These are phyloP conservation scores for Ceratobasidium sp. DNA, from an alignment of 1,284 basidiomycete species.

Conservation along the genomic window DNA sequence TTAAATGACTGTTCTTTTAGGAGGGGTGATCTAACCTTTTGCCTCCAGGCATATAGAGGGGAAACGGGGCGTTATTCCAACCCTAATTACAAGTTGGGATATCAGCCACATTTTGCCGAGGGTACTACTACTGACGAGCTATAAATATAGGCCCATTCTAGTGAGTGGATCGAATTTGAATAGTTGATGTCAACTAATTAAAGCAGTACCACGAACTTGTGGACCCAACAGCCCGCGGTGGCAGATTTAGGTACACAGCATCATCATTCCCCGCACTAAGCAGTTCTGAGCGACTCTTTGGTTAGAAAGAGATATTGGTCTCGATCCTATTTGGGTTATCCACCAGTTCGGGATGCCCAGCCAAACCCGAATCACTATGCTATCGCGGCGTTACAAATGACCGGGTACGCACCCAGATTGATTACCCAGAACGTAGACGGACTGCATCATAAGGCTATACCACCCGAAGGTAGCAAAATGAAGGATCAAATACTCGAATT, in stretches of 20 bases:
- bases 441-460: conserved; percentile 83
- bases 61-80: conserved; percentile 88
- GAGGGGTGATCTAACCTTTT: neutral
- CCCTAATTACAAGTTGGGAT: conserved; percentile 86
- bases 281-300: neutral
- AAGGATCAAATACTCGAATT: conserved; percentile 78
- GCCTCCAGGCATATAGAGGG: conserved; percentile 74
- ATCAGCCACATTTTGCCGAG: neutral
- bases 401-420: conserved; percentile 71
- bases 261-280: neutral
- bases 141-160: conserved; percentile 68
- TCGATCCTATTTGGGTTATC: conserved; percentile 87
- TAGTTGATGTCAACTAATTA: conserved; percentile 5
- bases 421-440: conserved; percentile 96
- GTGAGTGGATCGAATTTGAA: conserved; percentile 53
- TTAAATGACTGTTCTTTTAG: neutral
- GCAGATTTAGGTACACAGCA: conserved; percentile 71
- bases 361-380: conserved; percentile 92
- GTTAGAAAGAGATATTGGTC: conserved; percentile 83
- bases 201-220: conserved; percentile 83
- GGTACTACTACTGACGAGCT: neutral
- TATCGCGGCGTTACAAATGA: conserved; percentile 83
- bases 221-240: conserved; percentile 75
- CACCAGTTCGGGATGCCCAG: conserved; percentile 79
- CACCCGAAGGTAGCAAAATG: conserved; percentile 56